These are phyloP conservation scores for Cercis canadensis DNA, from an alignment of 306 rosid species.

Conservation along the genomic window DNA sequence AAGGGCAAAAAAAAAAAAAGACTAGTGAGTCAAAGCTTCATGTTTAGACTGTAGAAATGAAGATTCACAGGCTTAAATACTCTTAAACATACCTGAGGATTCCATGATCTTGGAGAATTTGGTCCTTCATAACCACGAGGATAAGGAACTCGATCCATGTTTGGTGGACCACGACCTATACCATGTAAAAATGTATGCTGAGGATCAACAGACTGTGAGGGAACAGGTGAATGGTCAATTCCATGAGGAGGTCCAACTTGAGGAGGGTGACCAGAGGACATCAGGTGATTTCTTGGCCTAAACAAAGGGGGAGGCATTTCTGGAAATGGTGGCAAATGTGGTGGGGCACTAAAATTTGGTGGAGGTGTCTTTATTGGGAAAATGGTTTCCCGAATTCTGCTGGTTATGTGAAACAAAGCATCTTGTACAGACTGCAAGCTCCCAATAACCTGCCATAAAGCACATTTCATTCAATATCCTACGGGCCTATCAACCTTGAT, in stretches of 20 bases:
- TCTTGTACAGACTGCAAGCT: slow-evolving; percentile 79
- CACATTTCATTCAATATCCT: slow-evolving; percentile 29
- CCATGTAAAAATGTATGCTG: slow-evolving; percentile 62
- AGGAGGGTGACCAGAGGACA: slow-evolving; percentile 68
- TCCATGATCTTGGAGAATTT: slow-evolving; percentile 80
- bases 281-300: slow-evolving; percentile 69
- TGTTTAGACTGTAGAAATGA: neutral
- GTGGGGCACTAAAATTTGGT: slow-evolving; percentile 67
- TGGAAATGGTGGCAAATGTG: slow-evolving; percentile 59
- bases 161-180: slow-evolving; percentile 59
- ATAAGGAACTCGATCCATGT: slow-evolving; percentile 69
- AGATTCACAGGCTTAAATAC: slow-evolving; percentile 19
- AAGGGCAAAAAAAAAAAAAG: too few species aligned
- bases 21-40: too few species aligned
- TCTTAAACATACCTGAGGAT: slow-evolving; percentile 56
- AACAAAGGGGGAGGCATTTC: slow-evolving; percentile 76
- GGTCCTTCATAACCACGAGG: slow-evolving; percentile 72
- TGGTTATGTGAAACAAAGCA: slow-evolving; percentile 84
- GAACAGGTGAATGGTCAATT: slow-evolving; percentile 61
- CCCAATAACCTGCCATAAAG: slow-evolving; percentile 68
- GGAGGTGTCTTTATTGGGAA: slow-evolving; percentile 63
- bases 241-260: slow-evolving; percentile 70
- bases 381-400: slow-evolving; percentile 80
- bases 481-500: neutral
- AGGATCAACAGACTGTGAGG: slow-evolving; percentile 62